Evolutionary conservation across 257 asterid species (phyloP).

Genomic region (Salvia miltiorrhiza): DNA sequence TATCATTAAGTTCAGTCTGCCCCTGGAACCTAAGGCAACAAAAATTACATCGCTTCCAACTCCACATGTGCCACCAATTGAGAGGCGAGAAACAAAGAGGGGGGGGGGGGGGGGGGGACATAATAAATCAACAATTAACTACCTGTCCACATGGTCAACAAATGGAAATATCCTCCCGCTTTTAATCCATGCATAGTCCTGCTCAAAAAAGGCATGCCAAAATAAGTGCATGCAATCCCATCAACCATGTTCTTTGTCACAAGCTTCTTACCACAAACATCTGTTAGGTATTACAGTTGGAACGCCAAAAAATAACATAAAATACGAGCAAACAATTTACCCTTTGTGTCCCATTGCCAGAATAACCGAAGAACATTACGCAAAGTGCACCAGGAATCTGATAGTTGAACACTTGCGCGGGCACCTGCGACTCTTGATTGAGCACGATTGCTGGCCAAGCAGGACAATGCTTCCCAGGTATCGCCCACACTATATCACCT

Average conservation of each 20-base stretch:
- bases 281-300: conserved; percentile 10
- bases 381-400: conserved; percentile 61
- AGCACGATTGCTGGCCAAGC: conserved; percentile 99
- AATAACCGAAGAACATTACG: conserved; percentile 99
- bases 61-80: conserved; percentile 17
- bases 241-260: background rate
- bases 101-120: background rate
- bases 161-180: conserved; percentile 91
- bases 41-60: conserved; percentile 24
- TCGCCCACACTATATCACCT: conserved; percentile 96
- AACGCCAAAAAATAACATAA: conserved; percentile 5
- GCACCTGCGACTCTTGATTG: conserved; percentile 75
- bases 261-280: conserved; percentile 15
- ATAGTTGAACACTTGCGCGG: conserved; percentile 71
- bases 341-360: conserved; percentile 97
- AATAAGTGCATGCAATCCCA: conserved; percentile 24
- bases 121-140: conserved; percentile 20
- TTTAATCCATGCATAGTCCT: conserved; percentile 96
- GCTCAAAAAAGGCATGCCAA: conserved; percentile 35
- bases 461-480: conserved; percentile 71
- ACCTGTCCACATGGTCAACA: conserved; percentile 90
- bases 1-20: conserved; percentile 74
- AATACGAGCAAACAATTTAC: conserved; percentile 33
- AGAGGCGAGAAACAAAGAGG: background rate
- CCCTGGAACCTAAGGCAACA: conserved; percentile 84